Evolutionary conservation across 2,329 filamentous ascomycete species (phyloP).

Genomic region (Aspergillaceae sp.): DNA sequence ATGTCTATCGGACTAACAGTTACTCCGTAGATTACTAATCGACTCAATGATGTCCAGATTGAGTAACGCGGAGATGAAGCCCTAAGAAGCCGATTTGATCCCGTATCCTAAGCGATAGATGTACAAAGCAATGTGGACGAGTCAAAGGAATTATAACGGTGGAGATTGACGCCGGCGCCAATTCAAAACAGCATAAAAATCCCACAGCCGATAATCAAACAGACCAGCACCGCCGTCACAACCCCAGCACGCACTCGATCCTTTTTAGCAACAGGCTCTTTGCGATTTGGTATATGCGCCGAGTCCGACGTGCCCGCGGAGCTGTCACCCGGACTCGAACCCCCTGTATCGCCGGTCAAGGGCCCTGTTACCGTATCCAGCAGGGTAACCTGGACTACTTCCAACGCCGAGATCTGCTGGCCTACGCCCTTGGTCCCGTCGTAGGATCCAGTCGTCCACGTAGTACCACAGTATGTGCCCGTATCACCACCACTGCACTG

Average conservation of each 20-base stretch:
- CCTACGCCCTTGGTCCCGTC: constrained; percentile 28
- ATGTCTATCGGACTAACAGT: no score
- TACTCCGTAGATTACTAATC: no score
- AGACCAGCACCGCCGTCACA: constrained; percentile 21
- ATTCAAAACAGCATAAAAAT: constrained; percentile 1
- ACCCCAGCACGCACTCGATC: constrained; percentile 22
- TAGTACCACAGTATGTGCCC: constrained; percentile 29
- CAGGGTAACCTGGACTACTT: constrained; percentile 52
- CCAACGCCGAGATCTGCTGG: constrained; percentile 35
- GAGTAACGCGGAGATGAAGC: neutral
- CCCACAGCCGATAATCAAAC: constrained; percentile 7
- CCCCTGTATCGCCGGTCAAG: constrained; percentile 43
- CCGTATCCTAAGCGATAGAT: no score
- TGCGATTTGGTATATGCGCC: constrained; percentile 11
- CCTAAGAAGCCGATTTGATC: no score
- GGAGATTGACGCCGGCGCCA: neutral
- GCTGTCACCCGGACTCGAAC: constrained; percentile 43
- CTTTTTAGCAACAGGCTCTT: constrained; percentile 15
- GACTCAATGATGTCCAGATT: neutral
- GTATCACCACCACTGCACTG: constrained; percentile 12
- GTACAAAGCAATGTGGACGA: no score
- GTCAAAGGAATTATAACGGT: no score
- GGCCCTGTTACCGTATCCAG: constrained; percentile 34
- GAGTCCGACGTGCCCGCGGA: constrained; percentile 22
- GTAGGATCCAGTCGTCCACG: constrained; percentile 26